Evolutionary conservation across 495 filamentous ascomycete genomes (phyloP), one percentile per base, ranked within the genome.

Genomic region (Lichina pygmaea): DNA sequence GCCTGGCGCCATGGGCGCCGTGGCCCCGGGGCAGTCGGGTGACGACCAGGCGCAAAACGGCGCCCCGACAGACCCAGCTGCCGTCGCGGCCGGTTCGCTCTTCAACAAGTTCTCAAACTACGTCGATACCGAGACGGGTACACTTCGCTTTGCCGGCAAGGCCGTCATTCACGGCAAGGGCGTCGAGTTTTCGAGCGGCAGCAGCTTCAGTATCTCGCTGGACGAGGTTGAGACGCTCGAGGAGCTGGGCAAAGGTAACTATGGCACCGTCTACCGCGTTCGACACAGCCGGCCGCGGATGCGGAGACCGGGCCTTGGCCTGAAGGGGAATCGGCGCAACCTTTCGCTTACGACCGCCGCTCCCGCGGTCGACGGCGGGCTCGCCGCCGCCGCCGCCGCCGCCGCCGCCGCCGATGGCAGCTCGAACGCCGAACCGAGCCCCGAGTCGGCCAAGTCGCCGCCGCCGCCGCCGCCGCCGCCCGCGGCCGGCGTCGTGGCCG

Each of bases 221-320:
- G 86, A 95, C 50, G 89, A 99, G 54, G 78, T 99, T 2, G 86
- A 95, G 53, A 86, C 78, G 6, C 56, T 99, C 47, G 91, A 94
- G 47, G 89, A 99, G 61, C 61, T 99, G 11, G 89, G 89, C 37
- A 99, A 95, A 60, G 89, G 89, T 15, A 99, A 99, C 54, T 99
- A 99, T 53, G 89, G 89, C 16, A 95, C 86, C 0, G 89, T 99
- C 8, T 94, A 91, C 68, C 93, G 86, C 57, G 89, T 94, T 41
- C 71, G 81, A 48, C 89, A 95, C 61, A 75, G 76, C 44, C 71
- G 81, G 45, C 82, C 81, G 31, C 67, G 71, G 41, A 69, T 83
- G 44, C 78, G 85, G 8, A 75, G 75, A 52, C 81, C 82, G 38
- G 85, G 85, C 0, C 66, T 75, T 49, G 85, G 86, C 8, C 60